phyloP scores from a whole-genome alignment of 148 eudicot genomes.

The Chenopodium formosanum region DNA sequence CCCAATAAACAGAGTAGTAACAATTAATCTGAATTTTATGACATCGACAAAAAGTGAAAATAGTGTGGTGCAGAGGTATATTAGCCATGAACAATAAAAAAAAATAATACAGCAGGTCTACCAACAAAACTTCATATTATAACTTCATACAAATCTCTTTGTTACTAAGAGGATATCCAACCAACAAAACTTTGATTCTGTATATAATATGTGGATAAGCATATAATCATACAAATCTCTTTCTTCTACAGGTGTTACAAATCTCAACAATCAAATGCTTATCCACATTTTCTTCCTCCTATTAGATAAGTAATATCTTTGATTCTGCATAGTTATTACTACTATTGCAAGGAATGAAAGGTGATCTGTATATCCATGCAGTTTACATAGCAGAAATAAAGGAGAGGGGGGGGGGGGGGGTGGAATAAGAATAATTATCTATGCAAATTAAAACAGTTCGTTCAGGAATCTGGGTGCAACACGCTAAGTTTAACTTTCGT shows the following conservation, averaged over 20 bases:
- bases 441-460: background rate
- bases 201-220: too few species aligned
- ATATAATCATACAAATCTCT: too few species aligned
- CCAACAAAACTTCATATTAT: background rate
- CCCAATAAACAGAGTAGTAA: background rate
- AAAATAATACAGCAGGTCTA: background rate
- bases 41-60: background rate
- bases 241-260: too few species aligned
- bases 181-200: too few species aligned
- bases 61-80: background rate
- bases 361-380: background rate
- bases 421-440: background rate
- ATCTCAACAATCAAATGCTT: background rate
- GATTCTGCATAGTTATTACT: background rate
- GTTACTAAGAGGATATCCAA: too few species aligned
- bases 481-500: background rate
- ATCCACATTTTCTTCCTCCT: background rate
- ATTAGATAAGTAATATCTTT: background rate
- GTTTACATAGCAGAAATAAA: background rate
- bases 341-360: background rate
- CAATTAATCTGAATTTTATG: background rate
- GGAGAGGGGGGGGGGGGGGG: background rate
- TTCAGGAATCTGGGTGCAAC: background rate
- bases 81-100: background rate
- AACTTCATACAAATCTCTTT: too few species aligned